Base-by-base conservation (phyloP, 495 filamentous ascomycete genomes). In the Aspergillus asperescens region DNA sequence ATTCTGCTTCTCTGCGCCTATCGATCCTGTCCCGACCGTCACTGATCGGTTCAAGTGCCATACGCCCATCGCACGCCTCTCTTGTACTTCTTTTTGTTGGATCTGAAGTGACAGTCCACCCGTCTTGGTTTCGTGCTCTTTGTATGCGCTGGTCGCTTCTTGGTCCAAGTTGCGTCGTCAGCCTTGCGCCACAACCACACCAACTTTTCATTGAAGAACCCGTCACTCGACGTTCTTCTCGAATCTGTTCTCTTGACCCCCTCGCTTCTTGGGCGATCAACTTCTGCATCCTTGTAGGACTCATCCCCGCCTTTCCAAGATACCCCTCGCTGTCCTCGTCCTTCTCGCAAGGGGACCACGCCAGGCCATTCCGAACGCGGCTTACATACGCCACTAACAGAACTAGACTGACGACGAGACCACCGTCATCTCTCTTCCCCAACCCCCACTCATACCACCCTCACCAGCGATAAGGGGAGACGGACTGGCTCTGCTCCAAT, bases 321-420 rank as follows among this genome's bases (percentile, higher is more conserved):
- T 45, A 32, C 29, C 48, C 28, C 15, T 52, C 39, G n/a, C n/a
- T n/a, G 29, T 39, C 52, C 9, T 29, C 28, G 22, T 34, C 15
- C 32, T 15, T 22, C 34, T 45, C 20, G 18, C 19, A 19, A 15
- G 4, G 18, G 22, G 32, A 34, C 41, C 39, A 38, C n/a, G 23
- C 31, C 31, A 46, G 38, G 39, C 45, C 22, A 45, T 41, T 50
- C 45, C 38, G 50, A 49, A 54, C 45, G 31, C 50, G 55, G 55
- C 55, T 58, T 53, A 58, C 55, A 54, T 58, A 52, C 55, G 44
- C 55, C 49, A 37, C 49, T 47, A 47, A 46, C 43, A 32, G 15
- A 32, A 46, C 43, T 46, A 32, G 27, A 47, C 44, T 20, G 25
- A 32, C 40, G 40, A 47, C 44, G 18, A 47, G 43, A 41, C 38